phyloP scores from a whole-genome alignment of 2,329 filamentous ascomycete genomes.

The Clarireedia paspali region DNA sequence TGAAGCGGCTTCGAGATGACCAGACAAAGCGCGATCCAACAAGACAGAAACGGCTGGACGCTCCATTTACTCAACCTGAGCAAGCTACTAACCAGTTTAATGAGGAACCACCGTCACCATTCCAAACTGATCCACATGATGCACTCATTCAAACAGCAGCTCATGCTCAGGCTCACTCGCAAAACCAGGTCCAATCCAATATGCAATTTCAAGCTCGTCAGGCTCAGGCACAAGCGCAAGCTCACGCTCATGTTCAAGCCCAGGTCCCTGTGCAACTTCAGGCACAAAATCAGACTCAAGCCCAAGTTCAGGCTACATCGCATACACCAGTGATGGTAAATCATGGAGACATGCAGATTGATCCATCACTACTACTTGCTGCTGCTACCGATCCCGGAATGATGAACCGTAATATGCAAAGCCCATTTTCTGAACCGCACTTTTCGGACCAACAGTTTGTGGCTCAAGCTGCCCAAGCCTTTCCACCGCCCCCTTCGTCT shows the following conservation, averaged over 20 bases:
- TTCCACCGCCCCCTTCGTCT: slow-evolving; percentile 28
- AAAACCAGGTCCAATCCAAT: slow-evolving; percentile 18
- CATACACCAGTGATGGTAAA: slow-evolving; percentile 28
- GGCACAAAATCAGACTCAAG: slow-evolving; percentile 15
- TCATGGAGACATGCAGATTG: slow-evolving; percentile 51
- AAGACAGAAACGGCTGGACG: slow-evolving; percentile 33
- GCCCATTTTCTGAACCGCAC: slow-evolving; percentile 25
- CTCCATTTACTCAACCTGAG: slow-evolving; percentile 13
- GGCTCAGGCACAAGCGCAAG: slow-evolving; percentile 16
- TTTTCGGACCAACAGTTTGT: slow-evolving; percentile 28
- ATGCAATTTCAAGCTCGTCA: slow-evolving; percentile 7
- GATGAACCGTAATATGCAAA: slow-evolving; percentile 29
- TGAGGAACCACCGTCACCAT: slow-evolving; percentile 19
- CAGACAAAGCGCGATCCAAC: slow-evolving; percentile 47
- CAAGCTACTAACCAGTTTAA: slow-evolving; percentile 20
- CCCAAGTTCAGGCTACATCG: slow-evolving; percentile 15
- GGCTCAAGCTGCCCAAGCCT: slow-evolving; percentile 35
- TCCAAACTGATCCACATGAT: slow-evolving; percentile 21
- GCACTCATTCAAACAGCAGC: slow-evolving; percentile 22
- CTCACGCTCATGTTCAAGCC: slow-evolving; percentile 16
- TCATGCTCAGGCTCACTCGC: slow-evolving; percentile 27
- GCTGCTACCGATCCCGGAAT: slow-evolving; percentile 32
- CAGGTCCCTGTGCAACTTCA: slow-evolving; percentile 16
- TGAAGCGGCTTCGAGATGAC: slow-evolving; percentile 68
- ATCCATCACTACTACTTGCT: slow-evolving; percentile 53